These are phyloP conservation scores for Acer campestre DNA, from an alignment of 345 rosid genomes.

Conservation along the genomic window DNA sequence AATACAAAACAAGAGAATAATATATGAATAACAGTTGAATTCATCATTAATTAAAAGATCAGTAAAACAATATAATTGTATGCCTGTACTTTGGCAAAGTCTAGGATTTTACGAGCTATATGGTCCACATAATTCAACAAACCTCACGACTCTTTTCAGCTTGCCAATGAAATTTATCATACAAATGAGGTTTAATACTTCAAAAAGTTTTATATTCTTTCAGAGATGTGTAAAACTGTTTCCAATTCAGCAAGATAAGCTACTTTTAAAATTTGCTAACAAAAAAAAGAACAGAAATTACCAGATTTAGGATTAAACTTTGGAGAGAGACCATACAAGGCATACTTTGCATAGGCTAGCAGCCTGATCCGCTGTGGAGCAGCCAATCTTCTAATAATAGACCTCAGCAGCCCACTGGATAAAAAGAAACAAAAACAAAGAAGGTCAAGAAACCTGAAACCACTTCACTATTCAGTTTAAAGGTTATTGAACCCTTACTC, in stretches of 20 bases:
- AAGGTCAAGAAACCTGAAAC: constrained; percentile 7
- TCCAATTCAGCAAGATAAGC: neutral
- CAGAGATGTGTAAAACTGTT: neutral
- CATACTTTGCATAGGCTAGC: constrained; percentile 66
- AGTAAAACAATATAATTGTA: neutral
- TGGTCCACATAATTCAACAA: neutral
- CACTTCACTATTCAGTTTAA: neutral
- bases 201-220: neutral
- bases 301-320: constrained; percentile 43
- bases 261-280: neutral
- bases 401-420: constrained; percentile 73
- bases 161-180: neutral
- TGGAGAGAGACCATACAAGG: constrained; percentile 60
- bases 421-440: constrained; percentile 6
- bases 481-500: constrained; percentile 48
- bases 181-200: neutral
- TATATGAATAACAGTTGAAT: neutral
- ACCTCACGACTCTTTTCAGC: neutral
- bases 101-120: neutral
- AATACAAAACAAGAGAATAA: neutral
- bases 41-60: neutral
- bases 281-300: constrained; percentile 21
- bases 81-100: neutral
- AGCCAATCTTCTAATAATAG: constrained; percentile 55
- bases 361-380: constrained; percentile 66